Evolutionary conservation across 2,329 filamentous ascomycete species (phyloP).

Genomic region (Cladosporium colombiae): DNA sequence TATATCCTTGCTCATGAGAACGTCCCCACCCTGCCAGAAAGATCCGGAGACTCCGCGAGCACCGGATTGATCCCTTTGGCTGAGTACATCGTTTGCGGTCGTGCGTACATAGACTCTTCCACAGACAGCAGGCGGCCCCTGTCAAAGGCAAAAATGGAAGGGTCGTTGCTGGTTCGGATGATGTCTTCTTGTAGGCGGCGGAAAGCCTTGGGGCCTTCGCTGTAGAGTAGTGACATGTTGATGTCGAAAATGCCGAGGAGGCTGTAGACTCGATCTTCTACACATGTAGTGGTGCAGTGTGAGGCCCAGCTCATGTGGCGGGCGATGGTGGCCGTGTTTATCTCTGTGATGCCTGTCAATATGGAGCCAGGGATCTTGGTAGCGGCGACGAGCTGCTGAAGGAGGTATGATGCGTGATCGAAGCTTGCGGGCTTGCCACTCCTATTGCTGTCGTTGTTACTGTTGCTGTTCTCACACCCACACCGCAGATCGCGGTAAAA

Average conservation of each 20-base stretch:
- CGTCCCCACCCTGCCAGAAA: background rate
- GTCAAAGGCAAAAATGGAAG: conserved; percentile 1
- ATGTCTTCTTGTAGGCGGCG: conserved; percentile 20
- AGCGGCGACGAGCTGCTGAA: background rate
- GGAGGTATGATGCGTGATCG: background rate
- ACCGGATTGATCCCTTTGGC: background rate
- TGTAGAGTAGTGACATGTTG: conserved; percentile 48
- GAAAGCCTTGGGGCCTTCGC: conserved; percentile 25
- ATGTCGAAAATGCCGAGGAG: conserved; percentile 48
- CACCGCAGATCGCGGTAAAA: background rate
- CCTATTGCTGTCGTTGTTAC: background rate
- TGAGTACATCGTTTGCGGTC: background rate
- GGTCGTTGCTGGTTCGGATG: conserved; percentile 9
- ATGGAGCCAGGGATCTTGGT: background rate
- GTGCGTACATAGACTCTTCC: background rate
- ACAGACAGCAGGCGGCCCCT: background rate
- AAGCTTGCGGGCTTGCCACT: background rate
- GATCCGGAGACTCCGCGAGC: background rate
- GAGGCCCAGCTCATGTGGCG: conserved; percentile 22
- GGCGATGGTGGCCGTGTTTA: background rate
- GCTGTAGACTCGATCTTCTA: conserved; percentile 48
- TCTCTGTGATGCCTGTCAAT: background rate
- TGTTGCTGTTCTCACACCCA: background rate
- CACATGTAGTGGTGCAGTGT: conserved; percentile 18
- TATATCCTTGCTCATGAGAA: background rate